Conservation (phyloP, 306 rosid genomes). For the Luffa aegyptiaca region DNA sequence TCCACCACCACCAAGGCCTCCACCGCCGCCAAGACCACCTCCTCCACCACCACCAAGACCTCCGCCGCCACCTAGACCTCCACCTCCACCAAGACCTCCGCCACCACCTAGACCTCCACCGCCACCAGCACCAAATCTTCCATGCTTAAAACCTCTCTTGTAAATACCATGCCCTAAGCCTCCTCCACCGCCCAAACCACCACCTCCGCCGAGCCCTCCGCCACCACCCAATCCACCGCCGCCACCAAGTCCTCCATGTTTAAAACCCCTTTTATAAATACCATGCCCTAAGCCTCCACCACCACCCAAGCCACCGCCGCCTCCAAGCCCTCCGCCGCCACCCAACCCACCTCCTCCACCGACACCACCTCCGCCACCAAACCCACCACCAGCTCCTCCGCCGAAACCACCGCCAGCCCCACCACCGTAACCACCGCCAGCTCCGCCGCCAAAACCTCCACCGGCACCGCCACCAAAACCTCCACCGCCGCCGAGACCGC, state of each 20-base stretch:
- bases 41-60: slow-evolving; percentile 19
- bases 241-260: slow-evolving; percentile 7
- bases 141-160: slow-evolving; percentile 1
- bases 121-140: neutral
- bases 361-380: slow-evolving; percentile 13
- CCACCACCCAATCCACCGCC: neutral
- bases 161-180: slow-evolving; percentile 6
- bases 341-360: slow-evolving; percentile 10
- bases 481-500: slow-evolving; percentile 8
- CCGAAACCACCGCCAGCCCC: slow-evolving; percentile 14
- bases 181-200: slow-evolving; percentile 9
- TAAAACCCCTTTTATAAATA: neutral
- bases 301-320: slow-evolving; percentile 11
- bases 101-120: slow-evolving; percentile 9
- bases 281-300: slow-evolving; percentile 5
- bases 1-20: slow-evolving; percentile 12
- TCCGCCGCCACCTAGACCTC: slow-evolving; percentile 8
- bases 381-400: slow-evolving; percentile 12
- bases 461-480: slow-evolving; percentile 11
- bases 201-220: neutral
- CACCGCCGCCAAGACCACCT: neutral
- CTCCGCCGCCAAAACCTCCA: slow-evolving; percentile 25
- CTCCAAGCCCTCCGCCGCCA: slow-evolving; percentile 5
- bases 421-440: neutral
- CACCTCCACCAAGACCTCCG: slow-evolving; percentile 20